A percentile compares a stretch with the other conserved stretches of the same genome.
phyloP scores from a whole-genome alignment of 2,329 filamentous ascomycete genomes.

The Epicoccum nigrum region DNA sequence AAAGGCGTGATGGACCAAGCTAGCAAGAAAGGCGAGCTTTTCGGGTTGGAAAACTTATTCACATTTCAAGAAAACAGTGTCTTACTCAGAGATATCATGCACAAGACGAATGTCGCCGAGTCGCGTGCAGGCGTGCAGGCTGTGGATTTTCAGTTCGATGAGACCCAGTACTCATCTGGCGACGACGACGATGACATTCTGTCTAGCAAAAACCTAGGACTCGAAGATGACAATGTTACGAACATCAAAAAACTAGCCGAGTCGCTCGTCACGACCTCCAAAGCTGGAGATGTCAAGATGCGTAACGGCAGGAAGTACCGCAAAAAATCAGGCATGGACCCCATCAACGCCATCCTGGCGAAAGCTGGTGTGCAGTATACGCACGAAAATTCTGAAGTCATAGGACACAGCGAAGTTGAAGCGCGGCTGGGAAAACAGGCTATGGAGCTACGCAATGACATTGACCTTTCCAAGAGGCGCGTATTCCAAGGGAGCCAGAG shows the following conservation, averaged over 20 bases:
- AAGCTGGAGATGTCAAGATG: slow-evolving; percentile 24
- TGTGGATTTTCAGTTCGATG: slow-evolving; percentile 68
- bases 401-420: slow-evolving; percentile 92
- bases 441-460: slow-evolving; percentile 62
- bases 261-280: slow-evolving; percentile 26
- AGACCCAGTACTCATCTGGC: slow-evolving; percentile 36
- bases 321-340: slow-evolving; percentile 58
- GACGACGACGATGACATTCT: slow-evolving; percentile 33
- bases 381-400: slow-evolving; percentile 93
- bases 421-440: slow-evolving; percentile 80
- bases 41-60: slow-evolving; percentile 87
- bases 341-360: slow-evolving; percentile 86
- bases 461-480: slow-evolving; percentile 58
- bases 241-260: slow-evolving; percentile 64
- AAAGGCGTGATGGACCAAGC: slow-evolving; percentile 87
- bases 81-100: slow-evolving; percentile 91
- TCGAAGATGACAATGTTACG: slow-evolving; percentile 49
- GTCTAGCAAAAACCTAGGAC: slow-evolving; percentile 35
- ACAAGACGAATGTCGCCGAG: slow-evolving; percentile 97
- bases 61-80: slow-evolving; percentile 79
- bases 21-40: slow-evolving; percentile 88
- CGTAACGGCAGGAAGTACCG: slow-evolving; percentile 45
- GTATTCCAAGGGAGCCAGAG: slow-evolving; percentile 63
- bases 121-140: slow-evolving; percentile 83
- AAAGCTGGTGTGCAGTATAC: slow-evolving; percentile 92